Conservation (phyloP, 1,284 basidiomycete genomes). For the Cystobasidiaceae sp. region DNA sequence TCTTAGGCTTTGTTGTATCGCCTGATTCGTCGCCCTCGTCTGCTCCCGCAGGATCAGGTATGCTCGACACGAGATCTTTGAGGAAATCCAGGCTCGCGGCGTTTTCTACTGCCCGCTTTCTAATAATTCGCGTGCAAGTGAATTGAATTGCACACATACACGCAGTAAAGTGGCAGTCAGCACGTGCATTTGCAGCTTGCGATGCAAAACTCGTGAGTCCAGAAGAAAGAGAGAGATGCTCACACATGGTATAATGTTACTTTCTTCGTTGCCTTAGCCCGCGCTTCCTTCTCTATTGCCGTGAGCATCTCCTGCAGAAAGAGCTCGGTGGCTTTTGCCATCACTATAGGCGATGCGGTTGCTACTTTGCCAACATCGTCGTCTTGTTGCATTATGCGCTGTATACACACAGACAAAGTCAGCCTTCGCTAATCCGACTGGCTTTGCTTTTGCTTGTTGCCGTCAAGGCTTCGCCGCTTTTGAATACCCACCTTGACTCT, state of each 20-base stretch:
- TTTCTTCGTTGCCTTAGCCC: constrained; percentile 75
- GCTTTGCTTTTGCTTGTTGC: neutral
- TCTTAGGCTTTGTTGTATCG: constrained; percentile 54
- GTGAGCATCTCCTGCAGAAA: constrained; percentile 85
- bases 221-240: constrained; percentile 47
- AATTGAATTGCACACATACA: neutral
- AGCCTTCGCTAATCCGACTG: neutral
- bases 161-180: neutral
- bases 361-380: constrained; percentile 99
- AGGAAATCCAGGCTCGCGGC: constrained; percentile 91
- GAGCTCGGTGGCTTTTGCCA: constrained; percentile 93
- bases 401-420: neutral
- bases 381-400: constrained; percentile 86
- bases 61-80: constrained; percentile 83
- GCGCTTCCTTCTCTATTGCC: constrained; percentile 74
- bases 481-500: constrained; percentile 28
- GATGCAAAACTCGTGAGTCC: neutral
- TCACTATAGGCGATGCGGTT: constrained; percentile 86
- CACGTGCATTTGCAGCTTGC: neutral
- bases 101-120: constrained; percentile 87
- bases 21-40: constrained; percentile 47
- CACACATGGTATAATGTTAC: constrained; percentile 93
- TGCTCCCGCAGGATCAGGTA: constrained; percentile 68
- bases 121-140: constrained; percentile 45
- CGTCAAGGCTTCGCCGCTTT: neutral